Base-by-base conservation (phyloP, 306 rosid genomes). In the Prunus davidiana region DNA sequence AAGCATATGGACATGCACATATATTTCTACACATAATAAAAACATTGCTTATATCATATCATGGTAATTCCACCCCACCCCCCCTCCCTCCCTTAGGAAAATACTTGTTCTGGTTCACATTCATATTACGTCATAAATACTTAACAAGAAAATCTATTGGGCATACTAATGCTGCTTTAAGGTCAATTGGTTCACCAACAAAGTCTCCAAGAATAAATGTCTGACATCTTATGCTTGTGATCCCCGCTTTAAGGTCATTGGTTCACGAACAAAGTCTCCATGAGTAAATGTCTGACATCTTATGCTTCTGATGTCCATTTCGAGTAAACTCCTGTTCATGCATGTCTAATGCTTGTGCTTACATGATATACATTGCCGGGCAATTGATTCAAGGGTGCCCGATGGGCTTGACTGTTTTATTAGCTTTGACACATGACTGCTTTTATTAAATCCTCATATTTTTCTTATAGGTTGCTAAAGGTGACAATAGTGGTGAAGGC, bases 401-500 rank as follows among this genome's bases (percentile, higher is more conserved):
- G 50, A 19, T 15, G 16, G 13, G 18, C 25, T 67, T 25, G 15
- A 14, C 15, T 54, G 34, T 67, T 14, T 12, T 55, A 16, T 28
- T 56, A 63, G 45, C 20, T 63, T 63, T 15, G 18, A 63, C 20
- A 63, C 12, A 2, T 8, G 30, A 63, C 3, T 19, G 13, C 41
- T 13, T 1, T 28, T 28, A 28, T 60, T 54, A 60, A 60, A 25
- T 60, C 64, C 64, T 24, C 34, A 60, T 60, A 13, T 79, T 67
- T 75, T 49, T 67, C 82, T 83, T 47, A 32, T 81, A 95, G 98
- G 98, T 95, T 80, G 98, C 98, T 58, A 77, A 69, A 25, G 98
- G 93, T 68, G 96, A 95, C 83, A 84, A 87, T 47, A 84, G 89
- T 25, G 95, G 93, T 73, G 98, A 95, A 87, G 85, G 97, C 80